Conservation (phyloP, 441 rosid species). For the Rhodomyrtus psidioides region DNA sequence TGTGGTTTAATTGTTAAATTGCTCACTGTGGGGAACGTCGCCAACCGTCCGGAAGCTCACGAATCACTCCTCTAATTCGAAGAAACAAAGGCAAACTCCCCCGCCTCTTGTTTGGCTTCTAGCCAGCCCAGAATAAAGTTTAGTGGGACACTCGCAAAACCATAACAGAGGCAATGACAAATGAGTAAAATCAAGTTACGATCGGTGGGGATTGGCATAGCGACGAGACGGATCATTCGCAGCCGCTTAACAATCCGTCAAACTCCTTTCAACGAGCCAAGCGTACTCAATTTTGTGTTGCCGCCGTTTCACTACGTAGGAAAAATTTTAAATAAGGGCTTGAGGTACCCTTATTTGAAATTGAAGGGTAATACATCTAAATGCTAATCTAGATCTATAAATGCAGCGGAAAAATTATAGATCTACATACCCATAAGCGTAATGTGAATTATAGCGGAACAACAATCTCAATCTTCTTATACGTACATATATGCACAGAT, state of each 20-base stretch:
- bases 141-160: not conserved
- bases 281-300: not conserved
- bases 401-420: no score
- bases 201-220: not conserved
- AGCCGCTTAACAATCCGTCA: not conserved
- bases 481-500: no score
- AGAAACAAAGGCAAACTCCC: not conserved
- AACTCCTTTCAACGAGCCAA: not conserved
- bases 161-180: not conserved
- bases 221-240: not conserved
- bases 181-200: not conserved
- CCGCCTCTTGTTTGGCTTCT: not conserved
- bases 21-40: not conserved
- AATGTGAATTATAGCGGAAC: no score
- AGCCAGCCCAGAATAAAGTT: not conserved
- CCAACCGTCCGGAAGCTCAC: not conserved
- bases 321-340: no score
- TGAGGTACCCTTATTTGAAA: no score
- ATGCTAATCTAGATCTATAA: no score
- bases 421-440: no score
- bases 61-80: not conserved
- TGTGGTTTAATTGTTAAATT: not conserved
- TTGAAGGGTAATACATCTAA: no score
- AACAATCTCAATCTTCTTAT: no score
- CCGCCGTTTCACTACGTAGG: not conserved